Percentiles rank a stretch among this genome's conserved stretches.
Evolutionary conservation across 148 eudicot genomes (phyloP).

Genomic region (Rhododendron ferrugineum): DNA sequence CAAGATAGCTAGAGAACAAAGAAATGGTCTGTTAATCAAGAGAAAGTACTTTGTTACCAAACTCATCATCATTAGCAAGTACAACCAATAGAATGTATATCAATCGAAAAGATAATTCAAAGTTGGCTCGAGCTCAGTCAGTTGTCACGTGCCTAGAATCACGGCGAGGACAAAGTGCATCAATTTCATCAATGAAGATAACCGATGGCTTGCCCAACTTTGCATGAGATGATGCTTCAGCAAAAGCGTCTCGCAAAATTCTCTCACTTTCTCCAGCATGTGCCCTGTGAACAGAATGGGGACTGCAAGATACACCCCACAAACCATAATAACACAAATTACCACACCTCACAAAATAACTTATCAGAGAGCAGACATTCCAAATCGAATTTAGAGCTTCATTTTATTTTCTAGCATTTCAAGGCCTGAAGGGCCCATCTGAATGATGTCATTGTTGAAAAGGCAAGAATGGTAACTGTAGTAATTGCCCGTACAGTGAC

Average conservation of each 20-base stretch:
- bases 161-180: constrained; percentile 89
- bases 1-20: not conserved
- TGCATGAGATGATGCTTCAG: constrained; percentile 71
- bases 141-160: constrained; percentile 52
- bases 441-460: not conserved
- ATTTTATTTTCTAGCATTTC: not conserved
- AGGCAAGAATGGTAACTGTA: not conserved
- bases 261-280: constrained; percentile 95
- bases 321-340: constrained; percentile 1
- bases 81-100: not conserved
- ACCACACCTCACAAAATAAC: not conserved
- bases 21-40: not conserved
- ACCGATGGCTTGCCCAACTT: constrained; percentile 75
- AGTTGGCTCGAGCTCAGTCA: not conserved
- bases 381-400: not conserved
- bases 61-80: not conserved
- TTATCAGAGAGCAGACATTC: not conserved
- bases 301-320: constrained; percentile 51
- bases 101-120: not conserved
- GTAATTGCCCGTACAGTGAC: not conserved
- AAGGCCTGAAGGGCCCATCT: not conserved
- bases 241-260: constrained; percentile 76
- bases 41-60: not conserved
- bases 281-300: constrained; percentile 76
- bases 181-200: constrained; percentile 91